These are phyloP conservation scores for Pontederia crassipes DNA, from an alignment of 176 grass and related monocot species.

Conservation along the genomic window DNA sequence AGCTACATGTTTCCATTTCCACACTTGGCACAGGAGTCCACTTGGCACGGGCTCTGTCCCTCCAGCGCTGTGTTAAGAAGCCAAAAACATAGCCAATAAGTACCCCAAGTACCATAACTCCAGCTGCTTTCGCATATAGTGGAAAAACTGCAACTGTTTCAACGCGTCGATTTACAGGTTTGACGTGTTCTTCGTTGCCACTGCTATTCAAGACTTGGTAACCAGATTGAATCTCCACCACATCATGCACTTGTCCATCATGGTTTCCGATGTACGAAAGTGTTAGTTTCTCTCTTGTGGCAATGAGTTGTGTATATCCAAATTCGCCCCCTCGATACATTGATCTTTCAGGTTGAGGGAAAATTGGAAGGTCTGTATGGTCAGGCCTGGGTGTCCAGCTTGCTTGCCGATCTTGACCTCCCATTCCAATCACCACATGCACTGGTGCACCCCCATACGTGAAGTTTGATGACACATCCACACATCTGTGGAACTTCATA, in stretches of 20 bases:
- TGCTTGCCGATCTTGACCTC: conserved; percentile 62
- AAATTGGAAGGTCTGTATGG: conserved; percentile 60
- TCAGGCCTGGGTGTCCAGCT: conserved; percentile 61
- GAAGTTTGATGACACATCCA: conserved; percentile 57
- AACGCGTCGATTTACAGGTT: not conserved
- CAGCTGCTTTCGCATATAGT: conserved; percentile 33
- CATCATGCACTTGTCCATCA: conserved; percentile 83
- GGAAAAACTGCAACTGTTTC: conserved; percentile 2
- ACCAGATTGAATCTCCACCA: conserved; percentile 66
- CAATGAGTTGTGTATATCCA: conserved; percentile 69
- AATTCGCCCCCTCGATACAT: conserved; percentile 85
- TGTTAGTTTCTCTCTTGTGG: conserved; percentile 67
- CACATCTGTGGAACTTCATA: conserved; percentile 55
- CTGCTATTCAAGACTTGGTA: not conserved
- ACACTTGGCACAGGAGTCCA: conserved; percentile 73
- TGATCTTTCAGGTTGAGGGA: conserved; percentile 58
- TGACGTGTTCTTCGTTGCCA: not conserved
- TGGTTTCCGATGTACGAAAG: conserved; percentile 78
- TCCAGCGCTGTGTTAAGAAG: conserved; percentile 41
- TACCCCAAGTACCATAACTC: conserved; percentile 25
- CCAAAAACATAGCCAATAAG: conserved; percentile 51
- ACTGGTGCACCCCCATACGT: conserved; percentile 56
- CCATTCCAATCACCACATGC: conserved; percentile 95
- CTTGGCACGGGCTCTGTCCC: conserved; percentile 24
- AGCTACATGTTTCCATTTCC: conserved; percentile 23